These are phyloP conservation scores for Candida chauliodis DNA, from an alignment of 805 yeast species.

Conservation along the genomic window DNA sequence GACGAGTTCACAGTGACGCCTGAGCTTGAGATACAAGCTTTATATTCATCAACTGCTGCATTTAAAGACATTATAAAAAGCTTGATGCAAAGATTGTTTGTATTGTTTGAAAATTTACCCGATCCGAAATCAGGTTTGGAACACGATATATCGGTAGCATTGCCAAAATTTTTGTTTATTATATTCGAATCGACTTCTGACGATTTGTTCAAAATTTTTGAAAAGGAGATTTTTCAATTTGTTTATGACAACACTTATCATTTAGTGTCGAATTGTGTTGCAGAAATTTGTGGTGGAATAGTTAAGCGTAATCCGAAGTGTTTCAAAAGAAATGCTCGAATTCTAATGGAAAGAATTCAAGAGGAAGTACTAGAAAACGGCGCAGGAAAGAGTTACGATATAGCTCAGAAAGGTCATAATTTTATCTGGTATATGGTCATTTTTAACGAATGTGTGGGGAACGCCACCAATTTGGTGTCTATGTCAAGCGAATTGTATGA, in stretches of 20 bases:
- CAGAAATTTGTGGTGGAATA: constrained; percentile 69
- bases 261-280: constrained; percentile 61
- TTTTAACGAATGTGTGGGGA: constrained; percentile 66
- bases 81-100: constrained; percentile 57
- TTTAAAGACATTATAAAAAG: constrained; percentile 58
- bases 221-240: constrained; percentile 51
- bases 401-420: constrained; percentile 74
- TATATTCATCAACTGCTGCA: constrained; percentile 68
- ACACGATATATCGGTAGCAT: constrained; percentile 33
- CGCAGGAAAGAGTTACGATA: constrained; percentile 71
- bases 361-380: constrained; percentile 71
- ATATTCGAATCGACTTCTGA: constrained; percentile 60
- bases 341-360: constrained; percentile 50
- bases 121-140: constrained; percentile 56
- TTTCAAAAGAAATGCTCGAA: constrained; percentile 41
- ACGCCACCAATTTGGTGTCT: constrained; percentile 54
- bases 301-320: constrained; percentile 58
- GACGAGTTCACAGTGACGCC: constrained; percentile 35
- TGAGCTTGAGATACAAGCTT: constrained; percentile 50
- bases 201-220: constrained; percentile 45
- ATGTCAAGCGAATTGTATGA: constrained; percentile 44
- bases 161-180: constrained; percentile 35
- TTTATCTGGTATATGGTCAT: constrained; percentile 69
- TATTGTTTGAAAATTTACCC: constrained; percentile 65
- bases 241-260: constrained; percentile 57